These are phyloP conservation scores for Coemansia sp. DNA, from an alignment of 192 early-diverging fungal genomes.

Conservation along the genomic window DNA sequence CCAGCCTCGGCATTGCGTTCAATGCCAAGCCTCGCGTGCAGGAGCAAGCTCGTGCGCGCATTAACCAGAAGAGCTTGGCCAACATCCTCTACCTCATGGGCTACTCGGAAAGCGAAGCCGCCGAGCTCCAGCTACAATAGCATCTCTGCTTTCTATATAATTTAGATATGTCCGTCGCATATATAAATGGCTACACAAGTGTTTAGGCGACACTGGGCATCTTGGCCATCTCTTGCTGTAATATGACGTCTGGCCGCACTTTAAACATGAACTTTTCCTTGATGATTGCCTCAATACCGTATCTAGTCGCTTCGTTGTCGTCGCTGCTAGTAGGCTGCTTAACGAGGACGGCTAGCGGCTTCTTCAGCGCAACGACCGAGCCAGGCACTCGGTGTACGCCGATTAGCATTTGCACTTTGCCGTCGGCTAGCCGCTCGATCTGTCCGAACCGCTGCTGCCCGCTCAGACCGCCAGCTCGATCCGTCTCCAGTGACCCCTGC, in stretches of 20 bases:
- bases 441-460: slow-evolving; percentile 45
- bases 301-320: background rate
- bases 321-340: slow-evolving; percentile 7
- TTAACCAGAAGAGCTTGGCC: slow-evolving; percentile 93
- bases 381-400: slow-evolving; percentile 45
- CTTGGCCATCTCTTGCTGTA: slow-evolving; percentile 17
- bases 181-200: background rate
- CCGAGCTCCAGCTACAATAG: slow-evolving; percentile 58
- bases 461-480: slow-evolving; percentile 32
- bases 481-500: slow-evolving; percentile 50
- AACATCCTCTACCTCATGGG: slow-evolving; percentile 91
- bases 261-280: slow-evolving; percentile 56
- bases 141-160: background rate
- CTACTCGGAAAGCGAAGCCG: slow-evolving; percentile 77
- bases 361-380: slow-evolving; percentile 31
- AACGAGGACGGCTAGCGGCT: slow-evolving; percentile 40
- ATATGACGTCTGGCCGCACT: slow-evolving; percentile 38
- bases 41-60: slow-evolving; percentile 80
- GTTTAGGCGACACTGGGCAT: background rate
- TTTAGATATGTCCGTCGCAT: too few species aligned
- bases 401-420: slow-evolving; percentile 35
- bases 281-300: slow-evolving; percentile 38
- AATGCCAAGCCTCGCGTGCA: slow-evolving; percentile 99
- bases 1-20: slow-evolving; percentile 96
- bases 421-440: slow-evolving; percentile 32